Conservation (phyloP, 1,284 basidiomycete genomes). For the Puccinia brachypodii region DNA sequence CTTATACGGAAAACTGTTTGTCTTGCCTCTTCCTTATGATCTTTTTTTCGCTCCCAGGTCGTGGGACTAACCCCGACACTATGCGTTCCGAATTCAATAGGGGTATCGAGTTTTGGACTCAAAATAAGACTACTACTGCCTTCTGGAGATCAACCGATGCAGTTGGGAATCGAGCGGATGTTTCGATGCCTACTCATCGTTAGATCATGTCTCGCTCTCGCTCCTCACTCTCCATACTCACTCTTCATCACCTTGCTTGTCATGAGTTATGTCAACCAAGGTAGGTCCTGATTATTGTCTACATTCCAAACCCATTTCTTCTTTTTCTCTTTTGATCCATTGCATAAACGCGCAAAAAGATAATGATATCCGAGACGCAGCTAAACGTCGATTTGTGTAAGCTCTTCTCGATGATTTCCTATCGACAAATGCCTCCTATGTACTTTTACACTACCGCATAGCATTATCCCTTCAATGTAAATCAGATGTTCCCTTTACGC, state of each 20-base stretch:
- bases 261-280: not conserved
- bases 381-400: too few relatives aligned
- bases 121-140: conserved; percentile 34
- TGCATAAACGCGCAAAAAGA: not conserved
- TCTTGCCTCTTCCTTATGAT: not conserved
- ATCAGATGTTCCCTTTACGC: too few relatives aligned
- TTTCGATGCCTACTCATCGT: conserved; percentile 45
- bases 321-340: not conserved
- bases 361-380: not conserved
- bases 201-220: not conserved
- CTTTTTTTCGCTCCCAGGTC: not conserved
- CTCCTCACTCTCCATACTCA: too few relatives aligned
- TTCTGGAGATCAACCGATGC: conserved; percentile 42
- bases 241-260: not conserved
- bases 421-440: too few relatives aligned
- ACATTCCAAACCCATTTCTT: not conserved
- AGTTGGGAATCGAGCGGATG: conserved; percentile 33
- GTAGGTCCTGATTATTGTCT: not conserved
- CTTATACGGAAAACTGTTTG: conserved; percentile 81
- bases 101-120: conserved; percentile 48
- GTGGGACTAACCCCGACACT: not conserved
- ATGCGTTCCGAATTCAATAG: not conserved
- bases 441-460: too few relatives aligned
- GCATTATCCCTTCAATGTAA: too few relatives aligned
- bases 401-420: too few relatives aligned